These are phyloP conservation scores for Fusarium acutatum DNA, from an alignment of 2,329 filamentous ascomycete species.

Conservation along the genomic window DNA sequence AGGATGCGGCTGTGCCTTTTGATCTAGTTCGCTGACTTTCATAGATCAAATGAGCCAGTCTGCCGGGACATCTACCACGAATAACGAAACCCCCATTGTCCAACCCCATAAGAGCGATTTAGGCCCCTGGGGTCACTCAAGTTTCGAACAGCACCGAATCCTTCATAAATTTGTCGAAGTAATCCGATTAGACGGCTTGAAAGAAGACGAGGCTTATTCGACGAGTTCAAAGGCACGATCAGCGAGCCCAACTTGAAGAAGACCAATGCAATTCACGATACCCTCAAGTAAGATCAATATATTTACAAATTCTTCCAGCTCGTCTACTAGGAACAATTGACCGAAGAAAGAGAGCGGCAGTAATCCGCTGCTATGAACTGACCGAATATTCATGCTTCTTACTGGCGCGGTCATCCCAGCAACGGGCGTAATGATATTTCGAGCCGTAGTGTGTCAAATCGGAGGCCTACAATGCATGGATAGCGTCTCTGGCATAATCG, in stretches of 20 bases:
- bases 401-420: background rate
- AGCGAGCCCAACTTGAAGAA: too few species aligned
- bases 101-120: fast-evolving
- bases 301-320: too few species aligned
- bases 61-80: background rate
- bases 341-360: background rate
- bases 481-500: background rate
- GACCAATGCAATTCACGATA: background rate
- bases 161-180: background rate
- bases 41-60: background rate
- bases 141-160: too few species aligned
- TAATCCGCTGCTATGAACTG: background rate
- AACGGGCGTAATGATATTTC: background rate
- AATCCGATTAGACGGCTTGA: background rate
- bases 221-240: background rate
- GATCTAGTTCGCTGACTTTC: background rate
- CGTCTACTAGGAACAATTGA: background rate
- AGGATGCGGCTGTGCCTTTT: background rate
- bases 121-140: too few species aligned
- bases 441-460: background rate
- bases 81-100: background rate
- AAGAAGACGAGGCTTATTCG: background rate
- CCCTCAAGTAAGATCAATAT: background rate
- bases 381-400: too few species aligned
- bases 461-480: background rate